Conservation (phyloP, 306 rosid species). For the Argentina anserina region DNA sequence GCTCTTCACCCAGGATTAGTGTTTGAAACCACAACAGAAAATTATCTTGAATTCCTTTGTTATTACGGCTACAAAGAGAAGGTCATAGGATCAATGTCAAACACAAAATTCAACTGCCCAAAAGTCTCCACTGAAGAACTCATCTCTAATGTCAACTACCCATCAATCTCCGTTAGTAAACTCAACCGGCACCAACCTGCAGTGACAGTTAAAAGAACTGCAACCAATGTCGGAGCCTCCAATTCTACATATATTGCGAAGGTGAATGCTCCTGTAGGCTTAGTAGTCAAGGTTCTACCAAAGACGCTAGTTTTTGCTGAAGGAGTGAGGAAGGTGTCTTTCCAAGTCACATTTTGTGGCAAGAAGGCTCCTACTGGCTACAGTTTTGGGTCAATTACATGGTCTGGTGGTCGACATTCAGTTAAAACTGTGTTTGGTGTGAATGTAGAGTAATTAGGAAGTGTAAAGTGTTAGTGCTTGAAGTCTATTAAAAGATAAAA, state of each 20-base stretch:
- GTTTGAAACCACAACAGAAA: conserved; percentile 49
- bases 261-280: conserved; percentile 57
- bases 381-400: conserved; percentile 74
- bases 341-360: conserved; percentile 55
- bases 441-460: conserved; percentile 43
- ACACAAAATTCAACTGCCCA: conserved; percentile 62
- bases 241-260: conserved; percentile 66
- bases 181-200: conserved; percentile 41
- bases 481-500: neutral
- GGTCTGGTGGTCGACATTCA: conserved; percentile 65
- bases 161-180: conserved; percentile 67
- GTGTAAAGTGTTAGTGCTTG: neutral
- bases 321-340: conserved; percentile 42
- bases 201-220: conserved; percentile 54
- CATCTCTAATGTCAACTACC: conserved; percentile 72
- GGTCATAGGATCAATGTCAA: conserved; percentile 53
- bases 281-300: conserved; percentile 61
- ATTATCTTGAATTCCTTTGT: conserved; percentile 75
- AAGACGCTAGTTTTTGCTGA: conserved; percentile 50
- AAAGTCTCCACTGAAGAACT: conserved; percentile 57
- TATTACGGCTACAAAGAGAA: conserved; percentile 61
- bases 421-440: conserved; percentile 67
- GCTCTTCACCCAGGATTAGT: conserved; percentile 88
- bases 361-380: conserved; percentile 65
- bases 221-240: conserved; percentile 65